phyloP scores from a whole-genome alignment of 1,139 yeast species.

The Candida pseudoviswanathii region DNA sequence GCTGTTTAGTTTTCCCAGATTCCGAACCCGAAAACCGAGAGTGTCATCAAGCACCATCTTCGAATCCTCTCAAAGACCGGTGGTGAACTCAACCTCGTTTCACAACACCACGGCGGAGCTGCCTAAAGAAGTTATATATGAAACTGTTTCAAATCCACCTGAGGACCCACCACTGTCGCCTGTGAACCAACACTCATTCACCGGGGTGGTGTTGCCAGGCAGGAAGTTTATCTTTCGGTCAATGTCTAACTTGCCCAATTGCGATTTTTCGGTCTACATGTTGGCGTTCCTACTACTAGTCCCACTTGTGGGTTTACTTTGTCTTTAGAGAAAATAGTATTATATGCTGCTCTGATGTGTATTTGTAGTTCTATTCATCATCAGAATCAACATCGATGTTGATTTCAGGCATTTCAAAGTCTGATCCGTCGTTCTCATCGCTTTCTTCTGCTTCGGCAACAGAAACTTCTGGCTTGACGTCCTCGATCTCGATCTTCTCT shows the following conservation, averaged over 20 bases:
- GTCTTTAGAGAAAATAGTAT: not conserved
- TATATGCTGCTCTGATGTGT: not conserved
- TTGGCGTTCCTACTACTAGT: not conserved
- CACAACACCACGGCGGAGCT: not conserved
- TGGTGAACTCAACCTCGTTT: not conserved
- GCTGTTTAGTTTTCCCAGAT: not conserved
- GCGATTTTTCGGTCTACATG: not conserved
- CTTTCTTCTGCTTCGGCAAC: constrained; percentile 13
- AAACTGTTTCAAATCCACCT: not conserved
- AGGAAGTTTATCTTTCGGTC: constrained; percentile 11
- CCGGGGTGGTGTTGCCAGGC: constrained; percentile 15
- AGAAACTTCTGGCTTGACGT: constrained; percentile 3
- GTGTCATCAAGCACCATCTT: not conserved
- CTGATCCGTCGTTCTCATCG: constrained; percentile 40
- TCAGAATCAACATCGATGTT: constrained; percentile 13
- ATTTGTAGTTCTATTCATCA: constrained; percentile 8
- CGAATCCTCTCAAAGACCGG: too few species aligned
- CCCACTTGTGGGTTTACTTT: constrained; percentile 1
- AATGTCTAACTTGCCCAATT: constrained; percentile 4
- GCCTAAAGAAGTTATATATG: not conserved
- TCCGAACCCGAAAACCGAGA: not conserved
- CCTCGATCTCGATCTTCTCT: not conserved
- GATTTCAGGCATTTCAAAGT: constrained; percentile 61
- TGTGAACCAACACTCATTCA: constrained; percentile 9
- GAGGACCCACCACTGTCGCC: not conserved